Evolutionary conservation across 108 stramenopile species (phyloP).

Genomic region (Skeletonema tropicum): DNA sequence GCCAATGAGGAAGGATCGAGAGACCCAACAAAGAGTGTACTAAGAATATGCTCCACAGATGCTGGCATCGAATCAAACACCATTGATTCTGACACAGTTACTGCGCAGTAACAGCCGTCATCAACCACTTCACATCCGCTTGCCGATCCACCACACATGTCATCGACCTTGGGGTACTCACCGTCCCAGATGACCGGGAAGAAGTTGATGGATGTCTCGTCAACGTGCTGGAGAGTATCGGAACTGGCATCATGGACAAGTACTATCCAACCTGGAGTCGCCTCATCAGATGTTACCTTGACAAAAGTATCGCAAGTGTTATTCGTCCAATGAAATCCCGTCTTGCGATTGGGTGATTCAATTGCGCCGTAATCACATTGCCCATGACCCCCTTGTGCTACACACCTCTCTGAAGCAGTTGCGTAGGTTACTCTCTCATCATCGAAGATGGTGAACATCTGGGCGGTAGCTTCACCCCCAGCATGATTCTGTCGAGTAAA

Average conservation of each 20-base stretch:
- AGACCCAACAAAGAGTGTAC: slow-evolving; percentile 42
- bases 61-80: slow-evolving; percentile 44
- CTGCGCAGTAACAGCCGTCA: slow-evolving; percentile 46
- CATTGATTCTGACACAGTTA: slow-evolving; percentile 18
- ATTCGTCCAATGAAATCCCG: slow-evolving; percentile 49
- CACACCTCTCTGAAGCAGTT: slow-evolving; percentile 49
- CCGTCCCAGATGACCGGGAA: slow-evolving; percentile 25
- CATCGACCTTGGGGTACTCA: slow-evolving; percentile 39
- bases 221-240: slow-evolving; percentile 5
- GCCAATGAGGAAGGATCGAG: slow-evolving; percentile 36
- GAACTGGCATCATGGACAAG: slow-evolving; percentile 51
- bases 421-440: slow-evolving; percentile 55
- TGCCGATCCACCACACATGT: slow-evolving; percentile 31
- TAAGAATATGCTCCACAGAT: slow-evolving; percentile 44
- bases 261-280: slow-evolving; percentile 39
- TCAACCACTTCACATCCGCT: slow-evolving; percentile 36
- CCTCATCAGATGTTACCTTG: slow-evolving; percentile 37
- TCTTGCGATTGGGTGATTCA: slow-evolving; percentile 9
- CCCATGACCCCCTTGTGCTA: slow-evolving; percentile 7
- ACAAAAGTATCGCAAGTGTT: slow-evolving; percentile 30
- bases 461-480: neutral
- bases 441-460: slow-evolving; percentile 22
- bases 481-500: neutral
- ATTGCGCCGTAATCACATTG: slow-evolving; percentile 24
- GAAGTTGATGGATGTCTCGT: neutral